Conservation (phyloP, 129 eudicot genomes). For the Kitagawia praeruptora region DNA sequence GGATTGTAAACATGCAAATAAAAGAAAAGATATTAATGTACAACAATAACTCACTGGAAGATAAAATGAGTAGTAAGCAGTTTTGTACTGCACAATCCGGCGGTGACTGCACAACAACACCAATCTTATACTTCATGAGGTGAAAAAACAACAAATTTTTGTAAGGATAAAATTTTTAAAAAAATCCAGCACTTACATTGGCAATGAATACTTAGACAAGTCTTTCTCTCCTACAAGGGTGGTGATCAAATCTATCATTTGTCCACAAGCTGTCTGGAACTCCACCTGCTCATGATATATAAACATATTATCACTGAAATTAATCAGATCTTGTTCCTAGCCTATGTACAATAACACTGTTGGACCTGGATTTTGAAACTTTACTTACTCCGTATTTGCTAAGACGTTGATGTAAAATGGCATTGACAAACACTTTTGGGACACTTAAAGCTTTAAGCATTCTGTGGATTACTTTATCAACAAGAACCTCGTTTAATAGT, state of each 20-base stretch:
- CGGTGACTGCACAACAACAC: slow-evolving; percentile 60
- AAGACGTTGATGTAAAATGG: neutral
- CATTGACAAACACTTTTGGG: neutral
- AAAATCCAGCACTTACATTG: slow-evolving; percentile 36
- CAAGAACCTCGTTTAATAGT: neutral
- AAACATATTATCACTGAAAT: neutral
- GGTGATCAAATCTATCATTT: slow-evolving; percentile 90
- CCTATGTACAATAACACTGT: neutral
- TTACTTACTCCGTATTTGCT: neutral
- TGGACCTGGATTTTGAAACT: neutral
- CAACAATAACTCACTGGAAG: slow-evolving; percentile 69
- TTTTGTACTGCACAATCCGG: slow-evolving; percentile 87
- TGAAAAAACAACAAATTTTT: neutral
- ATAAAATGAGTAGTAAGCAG: slow-evolving; percentile 91
- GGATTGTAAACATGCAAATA: neutral
- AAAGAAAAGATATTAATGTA: neutral
- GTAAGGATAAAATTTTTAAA: neutral
- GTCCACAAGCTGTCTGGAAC: slow-evolving; percentile 82
- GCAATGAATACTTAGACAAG: slow-evolving; percentile 69
- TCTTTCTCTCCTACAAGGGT: slow-evolving; percentile 86
- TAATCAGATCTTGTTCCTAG: neutral
- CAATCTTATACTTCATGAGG: slow-evolving; percentile 12
- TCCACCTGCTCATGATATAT: slow-evolving; percentile 49
- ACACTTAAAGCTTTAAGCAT: neutral
- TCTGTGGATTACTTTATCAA: neutral